Base-by-base conservation (phyloP, 257 asterid species). In the Coffea eugenioides region DNA sequence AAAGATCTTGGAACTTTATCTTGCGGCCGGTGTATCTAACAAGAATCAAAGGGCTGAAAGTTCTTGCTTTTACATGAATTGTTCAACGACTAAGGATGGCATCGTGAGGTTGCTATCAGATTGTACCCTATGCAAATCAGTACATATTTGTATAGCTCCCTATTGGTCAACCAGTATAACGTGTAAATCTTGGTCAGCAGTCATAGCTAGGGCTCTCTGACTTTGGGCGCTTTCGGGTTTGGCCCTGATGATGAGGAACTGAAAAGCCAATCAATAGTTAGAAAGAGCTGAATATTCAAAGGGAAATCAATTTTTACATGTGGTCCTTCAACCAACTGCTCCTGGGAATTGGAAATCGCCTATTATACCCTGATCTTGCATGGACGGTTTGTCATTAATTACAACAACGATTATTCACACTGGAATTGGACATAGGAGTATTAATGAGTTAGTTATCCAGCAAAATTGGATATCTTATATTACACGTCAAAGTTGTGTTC, bases 401-500 rank as follows among this genome's bases (percentile, higher is more conserved):
- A 64, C 21, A 65, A 4, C 43, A 27, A 65, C 7, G 10, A 27
- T 0, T 11, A 11, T 27, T 31, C 39, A 27, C 20, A 11, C 2
- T 62, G 41, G 39, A 64, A 18, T 64, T 25, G 18, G 41, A 64
- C 7, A 10, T 1, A 0, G 34, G 34, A 31, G 34, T 31, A 25
- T 64, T 62, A 8, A n/a, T 25, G 7, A 27, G 31, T 65, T 13
- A 27, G 21, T 64, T 64, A n/a, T 64, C 70, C 70, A 65, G 12
- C 70, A 65, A 65, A 65, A n/a, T 62, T 62, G 36, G 36, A 9
- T 23, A n/a, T 9, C 15, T 7, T 31, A 31, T 31, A 61, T 27
- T 65, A 25, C 41, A 65, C 69, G 31, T 64, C 20, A 65, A 11
- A n/a, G 72, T 67, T 67, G 71, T 34, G 71, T 67, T 67, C n/a